Base-by-base conservation (phyloP, 495 filamentous ascomycete species). In the Clohesyomyces aquaticus region DNA sequence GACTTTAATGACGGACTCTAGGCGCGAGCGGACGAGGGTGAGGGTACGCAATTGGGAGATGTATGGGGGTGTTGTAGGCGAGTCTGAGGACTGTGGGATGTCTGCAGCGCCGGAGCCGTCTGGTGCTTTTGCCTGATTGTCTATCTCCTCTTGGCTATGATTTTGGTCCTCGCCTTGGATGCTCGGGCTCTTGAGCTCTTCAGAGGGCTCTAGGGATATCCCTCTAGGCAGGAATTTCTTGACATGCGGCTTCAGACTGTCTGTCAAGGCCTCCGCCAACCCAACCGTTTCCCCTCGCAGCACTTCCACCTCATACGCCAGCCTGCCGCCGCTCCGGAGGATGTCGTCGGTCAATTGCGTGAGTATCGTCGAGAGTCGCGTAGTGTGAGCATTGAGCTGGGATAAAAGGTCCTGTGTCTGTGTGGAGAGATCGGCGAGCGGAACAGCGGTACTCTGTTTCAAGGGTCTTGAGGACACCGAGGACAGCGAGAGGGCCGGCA, bases 241-340 rank as follows among this genome's bases (percentile, higher is more conserved):
- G 22, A 96, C 85, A 58, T 92, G 88, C 2, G 85, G 80, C 11
- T 83, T 79, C 23, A 96, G 75, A 0, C 80, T 79, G 61, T 93
- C 90, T 0, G 85, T 84, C 61, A 98, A 76, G 4, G 88, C 78
- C 64, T 96, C 92, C 0, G 88, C 86, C 46, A 96, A 75, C 28
- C 85, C 82, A 18, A 90, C 79, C 0, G 91, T 86, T 71, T 98
- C 94, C 54, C 93, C 93, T 6, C 92, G 86, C 9, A 98, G 76
- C 8, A 98, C 83, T 72, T 98, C 94, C 9, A 98, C 93, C 70
- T 97, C 91, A 75, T 98, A 98, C 25, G 92, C 90, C 21, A 98
- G 79, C 10, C 95, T 83, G 61, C 88, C 86, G 22, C 91, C 88
- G 65, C 90, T 87, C 48, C 94, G 85, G 19, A 98, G 79, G 61